Evolutionary conservation across 1,284 basidiomycete genomes (phyloP).

Genomic region (Cryptococcus sp.): DNA sequence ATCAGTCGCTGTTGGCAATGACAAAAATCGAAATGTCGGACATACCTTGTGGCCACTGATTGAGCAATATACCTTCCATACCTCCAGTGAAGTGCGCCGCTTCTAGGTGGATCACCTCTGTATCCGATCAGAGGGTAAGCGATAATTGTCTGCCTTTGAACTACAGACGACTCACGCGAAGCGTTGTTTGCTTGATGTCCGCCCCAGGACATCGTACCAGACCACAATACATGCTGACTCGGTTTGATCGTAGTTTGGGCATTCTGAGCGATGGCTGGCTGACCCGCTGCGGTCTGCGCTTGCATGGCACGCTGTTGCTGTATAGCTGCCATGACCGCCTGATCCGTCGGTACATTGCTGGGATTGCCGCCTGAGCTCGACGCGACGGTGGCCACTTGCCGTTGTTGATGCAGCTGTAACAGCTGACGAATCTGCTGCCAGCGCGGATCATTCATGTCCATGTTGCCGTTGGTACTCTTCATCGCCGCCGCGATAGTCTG

Average conservation of each 20-base stretch:
- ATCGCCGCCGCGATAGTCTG: slow-evolving; percentile 18
- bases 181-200: slow-evolving; percentile 1
- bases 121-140: not conserved
- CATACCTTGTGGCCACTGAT: slow-evolving; percentile 18
- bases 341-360: slow-evolving; percentile 6
- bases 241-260: not conserved
- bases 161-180: not conserved
- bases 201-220: slow-evolving; percentile 14
- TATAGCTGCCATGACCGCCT: slow-evolving; percentile 22
- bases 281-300: slow-evolving; percentile 5
- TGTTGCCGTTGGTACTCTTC: slow-evolving; percentile 11
- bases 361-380: not conserved
- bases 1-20: not conserved
- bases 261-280: not conserved
- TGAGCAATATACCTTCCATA: slow-evolving; percentile 6
- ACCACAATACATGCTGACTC: slow-evolving; percentile 10
- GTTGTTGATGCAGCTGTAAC: slow-evolving; percentile 19
- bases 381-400: not conserved
- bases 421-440: slow-evolving; percentile 26
- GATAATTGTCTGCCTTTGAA: not conserved
- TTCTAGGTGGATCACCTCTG: slow-evolving; percentile 9
- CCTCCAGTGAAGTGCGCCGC: slow-evolving; percentile 8
- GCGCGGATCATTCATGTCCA: slow-evolving; percentile 20
- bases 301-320: slow-evolving; percentile 22
- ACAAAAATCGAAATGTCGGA: not conserved